Percentiles rank a stretch among this genome's conserved stretches.
Evolutionary conservation across 2,329 filamentous ascomycete genomes (phyloP).

Genomic region (Phialophora tarda): DNA sequence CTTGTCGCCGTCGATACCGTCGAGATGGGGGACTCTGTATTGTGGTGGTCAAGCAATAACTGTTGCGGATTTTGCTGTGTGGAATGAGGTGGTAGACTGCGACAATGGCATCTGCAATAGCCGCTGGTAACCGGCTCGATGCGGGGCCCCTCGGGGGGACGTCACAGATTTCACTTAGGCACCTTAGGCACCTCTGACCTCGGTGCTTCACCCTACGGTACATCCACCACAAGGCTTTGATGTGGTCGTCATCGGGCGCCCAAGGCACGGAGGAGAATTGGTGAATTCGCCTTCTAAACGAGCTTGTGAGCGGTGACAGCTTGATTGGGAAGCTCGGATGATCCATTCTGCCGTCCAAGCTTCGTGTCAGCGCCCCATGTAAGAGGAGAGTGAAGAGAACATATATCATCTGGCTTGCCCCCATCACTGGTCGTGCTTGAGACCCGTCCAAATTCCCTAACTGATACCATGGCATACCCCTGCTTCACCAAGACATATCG

Average conservation of each 20-base stretch:
- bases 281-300: neutral
- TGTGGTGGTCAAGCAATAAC: neutral
- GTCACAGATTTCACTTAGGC: neutral
- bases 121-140: conserved; percentile 6
- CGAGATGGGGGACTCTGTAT: neutral
- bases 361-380: neutral
- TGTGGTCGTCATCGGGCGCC: neutral
- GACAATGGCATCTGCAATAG: neutral
- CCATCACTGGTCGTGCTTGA: neutral
- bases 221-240: neutral
- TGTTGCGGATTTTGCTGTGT: neutral
- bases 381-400: neutral
- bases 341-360: neutral
- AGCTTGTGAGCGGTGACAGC: neutral
- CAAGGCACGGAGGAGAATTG: neutral
- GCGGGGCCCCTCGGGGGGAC: neutral
- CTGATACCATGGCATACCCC: conserved; percentile 31
- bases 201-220: neutral
- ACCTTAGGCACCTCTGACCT: neutral
- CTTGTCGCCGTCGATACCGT: neutral
- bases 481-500: conserved; percentile 47
- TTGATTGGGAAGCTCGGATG: neutral
- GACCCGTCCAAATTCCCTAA: neutral
- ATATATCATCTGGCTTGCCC: neutral
- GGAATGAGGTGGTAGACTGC: conserved; percentile 11